Evolutionary conservation across 257 asterid species (phyloP), one percentile per base, ranked within the genome.

Genomic region (Salvia miltiorrhiza): DNA sequence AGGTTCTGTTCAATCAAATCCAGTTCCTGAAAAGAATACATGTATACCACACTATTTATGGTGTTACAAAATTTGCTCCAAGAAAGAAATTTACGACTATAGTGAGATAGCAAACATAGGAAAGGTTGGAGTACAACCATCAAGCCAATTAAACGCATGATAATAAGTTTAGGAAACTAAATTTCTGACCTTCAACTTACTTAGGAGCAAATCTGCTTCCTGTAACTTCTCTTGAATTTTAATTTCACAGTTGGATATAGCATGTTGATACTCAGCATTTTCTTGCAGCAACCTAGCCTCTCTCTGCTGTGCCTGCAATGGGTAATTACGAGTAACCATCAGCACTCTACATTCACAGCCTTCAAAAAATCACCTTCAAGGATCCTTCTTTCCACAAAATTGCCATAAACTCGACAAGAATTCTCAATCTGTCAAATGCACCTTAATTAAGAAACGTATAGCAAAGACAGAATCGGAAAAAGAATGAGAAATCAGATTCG

Each of bases 271-370:
- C 82, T 90, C 96, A 3, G 78, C 88, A 80, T 93, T 90, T 80
- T 90, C 99, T 76, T 90, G 91, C 80, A 48, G 93, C 80, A 93
- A 77, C 44, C 86, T 83, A 63, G 81, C 68, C 78, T 84, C 97
- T 73, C 97, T 88, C 71, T 70, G 77, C 48, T 90, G 96, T 23
- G 86, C 81, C 97, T 93, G 80, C 56, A 61, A 45, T 5, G 16
- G 47, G 60, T 13, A 76, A 68, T 44, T 59, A 54, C 53, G 32
- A 48, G 39, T 30, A 66, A 65, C 48, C 6, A 43, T 67, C 48
- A 67, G 37, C 58, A 32, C 5, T 54, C 50, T 3, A 33, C 26
- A 67, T 23, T 17, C 61, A 59, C 49, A 14, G 16, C 20, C 53
- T 47, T 37, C 54, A 66, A 60, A 66, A 60, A 53, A 19, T 72